A percentile compares a stretch with the other conserved stretches of the same genome.
These are phyloP conservation scores for Aureobasidium sp. DNA, from an alignment of 2,329 filamentous ascomycete genomes.

Conservation along the genomic window DNA sequence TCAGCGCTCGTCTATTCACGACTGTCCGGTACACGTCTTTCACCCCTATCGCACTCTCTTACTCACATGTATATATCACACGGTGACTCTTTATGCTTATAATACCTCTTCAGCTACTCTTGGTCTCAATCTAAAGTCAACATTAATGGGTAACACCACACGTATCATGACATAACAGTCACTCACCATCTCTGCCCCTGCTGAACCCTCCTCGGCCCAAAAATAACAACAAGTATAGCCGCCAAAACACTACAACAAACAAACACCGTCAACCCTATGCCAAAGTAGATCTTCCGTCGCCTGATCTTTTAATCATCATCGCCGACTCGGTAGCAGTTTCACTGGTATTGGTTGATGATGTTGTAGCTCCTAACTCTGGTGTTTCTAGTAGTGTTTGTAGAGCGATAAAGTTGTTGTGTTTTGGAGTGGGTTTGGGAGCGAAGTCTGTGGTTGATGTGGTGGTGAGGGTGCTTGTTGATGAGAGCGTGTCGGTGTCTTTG, in stretches of 20 bases:
- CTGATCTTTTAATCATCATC: neutral
- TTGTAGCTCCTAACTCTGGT: neutral
- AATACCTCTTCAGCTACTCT: no score
- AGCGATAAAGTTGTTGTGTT: neutral
- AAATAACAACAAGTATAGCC: neutral
- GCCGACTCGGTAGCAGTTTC: neutral
- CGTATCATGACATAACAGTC: neutral
- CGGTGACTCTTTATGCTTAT: no score
- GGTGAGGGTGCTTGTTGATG: neutral
- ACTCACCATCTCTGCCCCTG: neutral
- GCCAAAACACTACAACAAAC: neutral
- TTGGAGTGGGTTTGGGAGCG: neutral
- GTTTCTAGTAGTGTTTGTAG: slow-evolving; percentile 5
- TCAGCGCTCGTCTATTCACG: no score
- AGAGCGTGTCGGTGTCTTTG: slow-evolving; percentile 1
- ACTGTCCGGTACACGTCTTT: neutral
- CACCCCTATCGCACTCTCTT: neutral
- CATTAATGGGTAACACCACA: no score
- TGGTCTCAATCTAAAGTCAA: no score
- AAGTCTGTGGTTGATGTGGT: slow-evolving; percentile 1
- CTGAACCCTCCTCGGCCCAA: neutral
- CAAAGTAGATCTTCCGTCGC: neutral
- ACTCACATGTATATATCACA: neutral
- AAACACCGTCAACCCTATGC: neutral
- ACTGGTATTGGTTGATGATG: neutral